Conservation (phyloP, 805 yeast genomes). For the Starmerella cellae region DNA sequence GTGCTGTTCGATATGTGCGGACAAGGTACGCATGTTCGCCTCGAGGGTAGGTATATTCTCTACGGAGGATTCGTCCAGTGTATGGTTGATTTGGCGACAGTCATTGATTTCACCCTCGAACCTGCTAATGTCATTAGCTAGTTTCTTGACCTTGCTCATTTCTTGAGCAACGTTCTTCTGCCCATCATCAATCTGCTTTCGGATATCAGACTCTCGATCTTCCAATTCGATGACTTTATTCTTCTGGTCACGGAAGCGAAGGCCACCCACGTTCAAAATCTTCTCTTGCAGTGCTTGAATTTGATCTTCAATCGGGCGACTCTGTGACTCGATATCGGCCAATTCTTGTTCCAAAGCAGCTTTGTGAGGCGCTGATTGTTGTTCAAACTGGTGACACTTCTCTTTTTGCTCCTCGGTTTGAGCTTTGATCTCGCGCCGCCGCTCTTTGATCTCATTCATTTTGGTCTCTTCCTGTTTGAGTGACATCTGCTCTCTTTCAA, state of each 20-base stretch:
- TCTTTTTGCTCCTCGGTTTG: constrained; percentile 54
- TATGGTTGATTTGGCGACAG: constrained; percentile 14
- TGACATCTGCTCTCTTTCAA: constrained; percentile 44
- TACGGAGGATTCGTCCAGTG: neutral
- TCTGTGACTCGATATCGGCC: constrained; percentile 37
- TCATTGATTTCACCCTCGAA: constrained; percentile 22
- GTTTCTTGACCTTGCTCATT: constrained; percentile 4
- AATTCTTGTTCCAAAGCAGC: constrained; percentile 29
- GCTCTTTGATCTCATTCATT: constrained; percentile 2
- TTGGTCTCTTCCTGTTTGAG: constrained; percentile 35
- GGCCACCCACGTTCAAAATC: constrained; percentile 87
- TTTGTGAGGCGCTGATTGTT: neutral
- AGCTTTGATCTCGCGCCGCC: constrained; percentile 47
- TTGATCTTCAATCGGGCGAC: constrained; percentile 41
- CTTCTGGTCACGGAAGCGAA: constrained; percentile 54
- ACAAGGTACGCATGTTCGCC: neutral
- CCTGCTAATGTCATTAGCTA: constrained; percentile 27
- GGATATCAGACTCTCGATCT: constrained; percentile 32
- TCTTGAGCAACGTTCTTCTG: constrained; percentile 29
- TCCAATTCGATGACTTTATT: constrained; percentile 67
- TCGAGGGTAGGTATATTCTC: constrained; percentile 1
- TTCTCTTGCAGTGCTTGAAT: constrained; percentile 55
- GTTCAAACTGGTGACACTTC: neutral
- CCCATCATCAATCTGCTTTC: constrained; percentile 37
- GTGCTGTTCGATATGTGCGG: neutral